Conservation (phyloP, 163 green algal species). For the Coccomyxa subellipsoidea region DNA sequence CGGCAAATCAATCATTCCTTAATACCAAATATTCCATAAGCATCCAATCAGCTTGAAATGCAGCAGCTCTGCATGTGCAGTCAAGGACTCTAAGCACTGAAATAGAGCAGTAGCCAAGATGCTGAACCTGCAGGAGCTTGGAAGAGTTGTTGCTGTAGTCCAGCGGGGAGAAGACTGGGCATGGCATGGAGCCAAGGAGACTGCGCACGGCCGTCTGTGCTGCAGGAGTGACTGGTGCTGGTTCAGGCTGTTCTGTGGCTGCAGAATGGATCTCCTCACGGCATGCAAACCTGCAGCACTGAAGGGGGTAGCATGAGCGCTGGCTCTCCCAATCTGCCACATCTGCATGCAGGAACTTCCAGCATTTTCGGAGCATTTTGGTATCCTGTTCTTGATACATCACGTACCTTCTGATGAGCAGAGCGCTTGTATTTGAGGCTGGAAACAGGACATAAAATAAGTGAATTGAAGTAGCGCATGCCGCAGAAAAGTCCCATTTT, state of each 20-base stretch:
- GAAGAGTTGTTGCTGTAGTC: neutral
- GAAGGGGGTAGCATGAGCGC: neutral
- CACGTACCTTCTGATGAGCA: neutral
- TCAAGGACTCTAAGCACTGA: too few species aligned
- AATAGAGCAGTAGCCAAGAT: too few species aligned
- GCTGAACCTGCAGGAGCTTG: neutral
- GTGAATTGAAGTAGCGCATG: neutral
- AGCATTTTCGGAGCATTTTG: neutral
- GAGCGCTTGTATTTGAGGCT: neutral
- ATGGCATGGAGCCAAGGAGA: neutral
- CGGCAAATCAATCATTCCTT: neutral
- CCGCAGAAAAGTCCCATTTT: neutral
- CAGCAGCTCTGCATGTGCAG: too few species aligned
- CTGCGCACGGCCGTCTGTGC: neutral
- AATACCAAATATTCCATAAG: neutral
- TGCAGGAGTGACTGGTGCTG: neutral
- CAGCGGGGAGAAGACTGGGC: neutral
- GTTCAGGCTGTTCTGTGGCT: neutral
- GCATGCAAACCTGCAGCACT: neutral
- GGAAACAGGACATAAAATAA: neutral
- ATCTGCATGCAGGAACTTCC: neutral
- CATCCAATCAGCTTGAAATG: neutral
- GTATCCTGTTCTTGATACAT: neutral
- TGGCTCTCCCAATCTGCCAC: neutral
- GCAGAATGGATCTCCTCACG: neutral